Percentiles rank a stretch among this genome's conserved stretches.
Conservation (phyloP, 164 flowering plant genomes). For the grape (Vitis vinifera) region DNA sequence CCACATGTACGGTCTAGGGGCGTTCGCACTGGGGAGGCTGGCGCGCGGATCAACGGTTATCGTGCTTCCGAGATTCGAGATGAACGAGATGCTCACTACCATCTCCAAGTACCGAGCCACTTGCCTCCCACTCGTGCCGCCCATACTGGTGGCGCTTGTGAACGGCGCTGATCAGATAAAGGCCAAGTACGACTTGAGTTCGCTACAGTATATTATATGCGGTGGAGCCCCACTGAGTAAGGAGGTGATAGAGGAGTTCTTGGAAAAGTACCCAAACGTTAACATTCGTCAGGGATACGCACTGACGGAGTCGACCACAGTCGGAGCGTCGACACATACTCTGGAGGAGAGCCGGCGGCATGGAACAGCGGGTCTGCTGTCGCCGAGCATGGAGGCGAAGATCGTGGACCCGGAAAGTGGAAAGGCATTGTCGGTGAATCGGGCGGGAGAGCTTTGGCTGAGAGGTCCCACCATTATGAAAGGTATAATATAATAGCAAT, state of each 20-base stretch:
- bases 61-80: conserved; percentile 56
- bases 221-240: conserved; percentile 91
- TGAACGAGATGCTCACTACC: conserved; percentile 52
- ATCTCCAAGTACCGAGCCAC: conserved; percentile 45
- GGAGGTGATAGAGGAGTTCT: conserved; percentile 80
- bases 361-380: conserved; percentile 79
- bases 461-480: too few relatives aligned
- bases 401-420: conserved; percentile 79
- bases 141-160: conserved; percentile 52
- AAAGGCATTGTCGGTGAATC: conserved; percentile 19
- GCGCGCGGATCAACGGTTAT: conserved; percentile 58
- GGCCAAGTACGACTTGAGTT: conserved; percentile 49
- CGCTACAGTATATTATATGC: conserved; percentile 44
- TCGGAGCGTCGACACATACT: conserved; percentile 79
- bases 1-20: conserved; percentile 84
- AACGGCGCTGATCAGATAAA: conserved; percentile 40
- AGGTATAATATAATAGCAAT: too few relatives aligned
- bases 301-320: conserved; percentile 79
- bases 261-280: conserved; percentile 70
- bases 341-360: conserved; percentile 80
- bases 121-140: conserved; percentile 64
- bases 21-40: conserved; percentile 51
- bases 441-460: too few relatives aligned
- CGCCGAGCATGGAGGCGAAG: conserved; percentile 72
- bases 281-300: conserved; percentile 79